phyloP scores from a whole-genome alignment of 1,284 basidiomycete species.

The Pholiota adiposa region DNA sequence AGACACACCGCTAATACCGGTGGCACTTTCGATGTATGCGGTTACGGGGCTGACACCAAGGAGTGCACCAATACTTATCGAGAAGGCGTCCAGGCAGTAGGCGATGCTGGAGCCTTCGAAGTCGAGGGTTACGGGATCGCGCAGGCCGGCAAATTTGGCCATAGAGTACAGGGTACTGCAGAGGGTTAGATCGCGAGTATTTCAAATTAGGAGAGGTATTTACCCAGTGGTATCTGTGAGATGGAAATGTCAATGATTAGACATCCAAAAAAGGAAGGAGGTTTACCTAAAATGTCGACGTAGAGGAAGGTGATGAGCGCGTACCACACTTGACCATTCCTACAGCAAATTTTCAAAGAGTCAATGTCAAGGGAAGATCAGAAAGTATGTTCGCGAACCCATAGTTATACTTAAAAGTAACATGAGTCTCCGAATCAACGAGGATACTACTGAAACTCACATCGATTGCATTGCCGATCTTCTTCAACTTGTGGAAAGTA shows the following conservation, averaged over 20 bases:
- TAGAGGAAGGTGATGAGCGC: slow-evolving; percentile 89
- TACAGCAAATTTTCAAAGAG: slow-evolving; percentile 27
- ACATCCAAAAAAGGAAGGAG: background rate
- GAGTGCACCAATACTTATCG: slow-evolving; percentile 81
- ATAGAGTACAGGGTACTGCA: slow-evolving; percentile 88
- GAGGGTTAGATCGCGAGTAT: slow-evolving; percentile 18
- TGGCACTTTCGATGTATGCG: slow-evolving; percentile 85
- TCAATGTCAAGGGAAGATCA: background rate
- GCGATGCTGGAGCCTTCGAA: slow-evolving; percentile 88
- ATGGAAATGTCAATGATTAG: background rate
- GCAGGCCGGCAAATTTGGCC: slow-evolving; percentile 89
- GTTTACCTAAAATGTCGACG: slow-evolving; percentile 79
- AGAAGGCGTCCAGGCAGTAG: slow-evolving; percentile 84
- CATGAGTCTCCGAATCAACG: background rate
- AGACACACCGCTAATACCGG: slow-evolving; percentile 66
- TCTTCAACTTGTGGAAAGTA: slow-evolving; percentile 69
- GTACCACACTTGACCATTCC: slow-evolving; percentile 83
- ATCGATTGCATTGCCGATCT: slow-evolving; percentile 66
- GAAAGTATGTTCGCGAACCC: slow-evolving; percentile 28
- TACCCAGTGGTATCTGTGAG: slow-evolving; percentile 46
- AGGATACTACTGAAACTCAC: slow-evolving; percentile 42
- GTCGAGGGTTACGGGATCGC: slow-evolving; percentile 84
- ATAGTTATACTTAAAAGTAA: slow-evolving; percentile 50
- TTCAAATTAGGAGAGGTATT: slow-evolving; percentile 1
- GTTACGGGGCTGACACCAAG: slow-evolving; percentile 88